Evolutionary conservation across 208 protist species (phyloP), one percentile per base, ranked within the genome.

Genomic region (Leishmania tarentolae): DNA sequence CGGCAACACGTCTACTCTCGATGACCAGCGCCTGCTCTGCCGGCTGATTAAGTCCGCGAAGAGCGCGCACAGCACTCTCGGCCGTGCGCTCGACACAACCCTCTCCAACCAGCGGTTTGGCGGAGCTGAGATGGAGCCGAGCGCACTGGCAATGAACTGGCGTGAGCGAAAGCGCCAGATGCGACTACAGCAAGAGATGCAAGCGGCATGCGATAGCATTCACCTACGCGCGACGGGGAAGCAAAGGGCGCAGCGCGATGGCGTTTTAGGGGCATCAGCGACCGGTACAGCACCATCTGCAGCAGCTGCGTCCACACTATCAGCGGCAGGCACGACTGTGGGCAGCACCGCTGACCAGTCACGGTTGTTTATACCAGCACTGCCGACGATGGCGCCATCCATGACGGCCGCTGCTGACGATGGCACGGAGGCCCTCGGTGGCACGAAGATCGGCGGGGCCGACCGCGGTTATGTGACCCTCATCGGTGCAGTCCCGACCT

Each of bases 381-480:
- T 96, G 6, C 87, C 89, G 31, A 96, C 92, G 31, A 87, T 94
- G 84, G 89, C 88, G 19, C 92, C 92, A 31, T 96, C 92, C 65
- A 93, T 94, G 82, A 94, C 89, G 6, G 89, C 92, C 61, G 87
- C 92, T 17, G 87, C 89, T 0, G 89, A 93, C 83, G 92, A 93
- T 66, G 92, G 89, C 2, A 83, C 79, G 8, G 86, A 87, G 69
- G 88, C 83, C 11, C 82, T 92, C n/a, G 90, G 92, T 47, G 92
- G 92, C 47, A 96, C 89, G 1, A 85, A 79, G 56, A 85, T 85
- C 56, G 81, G 83, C 24, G 82, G 93, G 24, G 85, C 79, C 9
- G 88, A 88, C n/a, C 85, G 85, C n/a, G 92, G 92, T 56, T 93
- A 93, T 84, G 86, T 89, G 70, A 91, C 90, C 17, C 84, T 93